Conservation (phyloP, 768 basidiomycete genomes). For the Phaeolepiota aurea region DNA sequence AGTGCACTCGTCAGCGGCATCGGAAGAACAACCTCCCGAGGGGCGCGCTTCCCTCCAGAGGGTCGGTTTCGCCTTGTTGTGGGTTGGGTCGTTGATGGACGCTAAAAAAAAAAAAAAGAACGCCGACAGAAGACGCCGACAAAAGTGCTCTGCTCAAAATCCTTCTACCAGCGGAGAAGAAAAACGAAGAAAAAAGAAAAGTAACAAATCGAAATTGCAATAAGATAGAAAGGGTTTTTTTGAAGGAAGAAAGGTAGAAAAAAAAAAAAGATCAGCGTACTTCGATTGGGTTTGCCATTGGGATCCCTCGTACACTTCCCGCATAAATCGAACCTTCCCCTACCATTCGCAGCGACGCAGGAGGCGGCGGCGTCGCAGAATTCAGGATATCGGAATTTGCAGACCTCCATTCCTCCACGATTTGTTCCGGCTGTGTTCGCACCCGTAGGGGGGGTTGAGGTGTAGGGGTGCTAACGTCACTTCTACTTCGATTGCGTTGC, state of each 20-base stretch:
- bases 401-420: slow-evolving; percentile 23
- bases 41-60: slow-evolving; percentile 14
- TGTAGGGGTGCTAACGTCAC: slow-evolving; percentile 1
- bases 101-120: slow-evolving; percentile 3
- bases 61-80: background rate
- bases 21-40: slow-evolving; percentile 21
- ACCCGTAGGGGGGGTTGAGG: background rate
- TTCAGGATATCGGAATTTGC: slow-evolving; percentile 17
- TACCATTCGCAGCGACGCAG: background rate
- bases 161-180: background rate
- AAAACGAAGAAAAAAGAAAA: slow-evolving; percentile 4
- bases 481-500: background rate
- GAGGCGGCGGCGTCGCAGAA: background rate
- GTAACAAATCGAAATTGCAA: background rate
- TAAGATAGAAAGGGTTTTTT: background rate
- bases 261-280: slow-evolving; percentile 4
- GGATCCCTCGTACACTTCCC: background rate
- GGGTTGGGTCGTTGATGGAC: slow-evolving; percentile 7
- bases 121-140: background rate
- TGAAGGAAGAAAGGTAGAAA: background rate
- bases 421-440: slow-evolving; percentile 15
- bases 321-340: background rate
- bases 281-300: slow-evolving; percentile 1
- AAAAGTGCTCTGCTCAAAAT: background rate
- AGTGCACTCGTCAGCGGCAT: slow-evolving; percentile 11